phyloP scores from a whole-genome alignment of 495 filamentous ascomycete genomes.

The Trichoderma erinaceum region DNA sequence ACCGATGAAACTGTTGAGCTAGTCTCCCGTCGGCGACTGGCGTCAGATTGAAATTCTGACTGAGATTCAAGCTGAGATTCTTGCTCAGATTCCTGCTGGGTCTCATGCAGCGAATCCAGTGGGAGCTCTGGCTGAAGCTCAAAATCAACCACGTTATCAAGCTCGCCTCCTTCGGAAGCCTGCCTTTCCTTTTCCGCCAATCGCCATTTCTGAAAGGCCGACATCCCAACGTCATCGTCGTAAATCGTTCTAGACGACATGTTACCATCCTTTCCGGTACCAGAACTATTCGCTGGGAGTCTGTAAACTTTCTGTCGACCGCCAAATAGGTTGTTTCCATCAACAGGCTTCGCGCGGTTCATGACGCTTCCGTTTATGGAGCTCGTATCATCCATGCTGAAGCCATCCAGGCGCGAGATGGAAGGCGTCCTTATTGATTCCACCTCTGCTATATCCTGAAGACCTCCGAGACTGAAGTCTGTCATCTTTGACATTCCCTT shows the following conservation, averaged over 20 bases:
- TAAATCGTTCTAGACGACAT: slow-evolving; percentile 70
- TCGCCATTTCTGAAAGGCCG: slow-evolving; percentile 69
- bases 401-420: slow-evolving; percentile 44
- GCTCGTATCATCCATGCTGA: slow-evolving; percentile 64
- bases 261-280: slow-evolving; percentile 32
- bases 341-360: slow-evolving; percentile 72
- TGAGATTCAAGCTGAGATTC: background rate
- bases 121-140: slow-evolving; percentile 19
- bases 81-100: background rate
- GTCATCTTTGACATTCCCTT: slow-evolving; percentile 70
- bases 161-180: slow-evolving; percentile 35
- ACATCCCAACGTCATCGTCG: slow-evolving; percentile 76
- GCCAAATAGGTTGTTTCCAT: slow-evolving; percentile 92
- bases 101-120: background rate
- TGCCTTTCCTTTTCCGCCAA: slow-evolving; percentile 49
- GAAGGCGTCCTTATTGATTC: slow-evolving; percentile 61
- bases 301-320: slow-evolving; percentile 95
- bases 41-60: slow-evolving; percentile 19
- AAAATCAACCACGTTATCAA: slow-evolving; percentile 34
- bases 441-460: slow-evolving; percentile 85
- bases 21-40: slow-evolving; percentile 54
- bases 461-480: slow-evolving; percentile 44
- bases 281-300: slow-evolving; percentile 51
- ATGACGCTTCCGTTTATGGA: slow-evolving; percentile 59
- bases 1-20: slow-evolving; percentile 80